Base-by-base conservation (phyloP, 2,329 filamentous ascomycete genomes). In the Fusarium sp. region DNA sequence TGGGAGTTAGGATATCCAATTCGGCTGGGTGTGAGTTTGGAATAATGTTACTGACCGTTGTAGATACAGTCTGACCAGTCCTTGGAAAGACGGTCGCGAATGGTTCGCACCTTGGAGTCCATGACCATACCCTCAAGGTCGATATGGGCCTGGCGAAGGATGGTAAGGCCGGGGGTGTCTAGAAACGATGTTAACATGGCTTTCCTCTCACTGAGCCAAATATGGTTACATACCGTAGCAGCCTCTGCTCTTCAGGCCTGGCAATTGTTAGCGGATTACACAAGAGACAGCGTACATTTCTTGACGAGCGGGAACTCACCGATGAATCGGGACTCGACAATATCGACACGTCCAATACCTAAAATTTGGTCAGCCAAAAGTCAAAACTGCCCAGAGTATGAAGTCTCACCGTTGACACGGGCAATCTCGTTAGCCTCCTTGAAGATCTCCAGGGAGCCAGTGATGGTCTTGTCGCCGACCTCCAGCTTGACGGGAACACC, bases 401-500 rank as follows among this genome's bases (percentile, higher is more conserved):
- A 23, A 37, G 11, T 15, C 32, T n/a, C 48, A 54, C 57, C 57
- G 37, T 68, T 65, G 44, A 37, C 52, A 11, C 65, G 61, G 62
- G 85, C 90, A 66, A 92, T 86, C 64, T 65, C 60, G 35, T 65
- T 65, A 6, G 85, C 83, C 23, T 81, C 83, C 81, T 89, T 85
- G 44, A 92, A 92, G 60, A 92, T 81, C 73, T 90, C 87, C 47
- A 91, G 81, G 3, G 87, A 82, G 73, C 89, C 88, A 52, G 88
- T 90, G 67, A 85, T 83, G 27, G 80, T 82, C 81, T 88, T 85
- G 43, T 79, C 82, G 35, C 82, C 80, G 23, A 82, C 81, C 14
- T 80, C 81, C 15, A 92, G 81, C 83, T 91, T 91, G 74, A 85
- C 80, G 33, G 89, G 89, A 32, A 92, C 79, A 76, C 90, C 90